Percentiles rank a stretch among this genome's conserved stretches.
These are phyloP conservation scores for Trichoderma breve DNA, from an alignment of 2,329 filamentous ascomycete genomes.

Conservation along the genomic window DNA sequence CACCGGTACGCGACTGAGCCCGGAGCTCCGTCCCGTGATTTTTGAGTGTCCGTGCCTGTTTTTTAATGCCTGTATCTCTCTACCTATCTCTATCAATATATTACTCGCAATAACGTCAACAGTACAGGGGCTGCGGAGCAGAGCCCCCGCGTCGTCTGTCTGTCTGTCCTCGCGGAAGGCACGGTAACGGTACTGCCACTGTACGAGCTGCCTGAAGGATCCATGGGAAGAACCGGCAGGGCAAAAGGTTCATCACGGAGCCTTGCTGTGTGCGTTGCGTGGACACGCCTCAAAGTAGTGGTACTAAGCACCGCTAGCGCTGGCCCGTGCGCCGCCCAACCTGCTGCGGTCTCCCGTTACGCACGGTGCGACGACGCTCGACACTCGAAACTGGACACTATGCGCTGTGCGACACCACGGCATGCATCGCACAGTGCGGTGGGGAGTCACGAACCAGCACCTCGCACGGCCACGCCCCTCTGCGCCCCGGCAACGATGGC, in stretches of 20 bases:
- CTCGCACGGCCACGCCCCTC: constrained; percentile 1
- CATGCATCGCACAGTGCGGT: not conserved
- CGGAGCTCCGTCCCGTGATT: not conserved
- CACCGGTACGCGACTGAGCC: not conserved
- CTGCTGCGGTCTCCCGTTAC: constrained; percentile 17
- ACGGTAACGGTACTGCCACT: not conserved
- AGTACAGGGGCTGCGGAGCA: no score
- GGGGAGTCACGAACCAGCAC: fast-evolving
- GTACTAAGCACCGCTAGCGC: not conserved
- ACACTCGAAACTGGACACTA: constrained; percentile 3
- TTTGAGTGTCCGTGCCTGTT: not conserved
- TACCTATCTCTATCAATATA: not conserved
- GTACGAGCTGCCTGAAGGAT: not conserved
- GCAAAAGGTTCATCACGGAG: not conserved
- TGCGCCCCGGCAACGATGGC: not conserved
- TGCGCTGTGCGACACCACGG: not conserved
- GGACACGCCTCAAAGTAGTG: not conserved
- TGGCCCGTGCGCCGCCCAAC: constrained; percentile 14
- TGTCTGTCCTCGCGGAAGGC: not conserved
- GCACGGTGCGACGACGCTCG: not conserved
- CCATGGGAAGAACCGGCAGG: not conserved
- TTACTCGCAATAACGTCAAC: no score
- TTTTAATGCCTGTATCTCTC: not conserved
- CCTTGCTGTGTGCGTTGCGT: not conserved
- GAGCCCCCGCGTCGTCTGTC: no score